These are phyloP conservation scores for Suillus hirtellus DNA, from an alignment of 768 basidiomycete species.

Conservation along the genomic window DNA sequence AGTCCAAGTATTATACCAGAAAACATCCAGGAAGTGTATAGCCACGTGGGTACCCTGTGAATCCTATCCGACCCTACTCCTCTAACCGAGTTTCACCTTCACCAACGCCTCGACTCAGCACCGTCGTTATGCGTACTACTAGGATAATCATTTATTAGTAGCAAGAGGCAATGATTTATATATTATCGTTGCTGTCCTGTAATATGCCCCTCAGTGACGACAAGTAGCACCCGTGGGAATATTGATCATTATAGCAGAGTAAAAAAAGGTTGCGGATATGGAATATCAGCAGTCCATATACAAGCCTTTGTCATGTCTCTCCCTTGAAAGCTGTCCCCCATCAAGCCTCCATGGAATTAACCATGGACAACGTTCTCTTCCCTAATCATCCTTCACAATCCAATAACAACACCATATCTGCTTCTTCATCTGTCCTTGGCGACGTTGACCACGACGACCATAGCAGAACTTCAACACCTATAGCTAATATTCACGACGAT, in stretches of 20 bases:
- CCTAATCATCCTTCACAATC: conserved; percentile 17
- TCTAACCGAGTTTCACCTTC: neutral
- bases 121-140: too few relatives aligned
- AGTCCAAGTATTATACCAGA: too few relatives aligned
- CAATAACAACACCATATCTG: conserved; percentile 13
- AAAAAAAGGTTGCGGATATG: conserved; percentile 39
- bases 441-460: conserved; percentile 3
- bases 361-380: conserved; percentile 29
- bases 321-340: conserved; percentile 30
- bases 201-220: conserved; percentile 15
- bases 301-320: conserved; percentile 41
- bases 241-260: conserved; percentile 29
- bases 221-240: conserved; percentile 30
- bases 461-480: neutral
- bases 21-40: neutral
- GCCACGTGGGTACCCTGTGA: conserved; percentile 12
- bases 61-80: neutral
- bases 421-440: conserved; percentile 13
- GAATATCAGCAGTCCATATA: conserved; percentile 41
- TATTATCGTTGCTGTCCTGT: neutral
- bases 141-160: too few relatives aligned
- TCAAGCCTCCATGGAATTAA: conserved; percentile 27
- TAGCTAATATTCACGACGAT: conserved; percentile 21
- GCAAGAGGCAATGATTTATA: neutral
- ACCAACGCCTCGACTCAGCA: too few relatives aligned